Base-by-base conservation (phyloP, 441 rosid species). In the Eruca vesicaria region DNA sequence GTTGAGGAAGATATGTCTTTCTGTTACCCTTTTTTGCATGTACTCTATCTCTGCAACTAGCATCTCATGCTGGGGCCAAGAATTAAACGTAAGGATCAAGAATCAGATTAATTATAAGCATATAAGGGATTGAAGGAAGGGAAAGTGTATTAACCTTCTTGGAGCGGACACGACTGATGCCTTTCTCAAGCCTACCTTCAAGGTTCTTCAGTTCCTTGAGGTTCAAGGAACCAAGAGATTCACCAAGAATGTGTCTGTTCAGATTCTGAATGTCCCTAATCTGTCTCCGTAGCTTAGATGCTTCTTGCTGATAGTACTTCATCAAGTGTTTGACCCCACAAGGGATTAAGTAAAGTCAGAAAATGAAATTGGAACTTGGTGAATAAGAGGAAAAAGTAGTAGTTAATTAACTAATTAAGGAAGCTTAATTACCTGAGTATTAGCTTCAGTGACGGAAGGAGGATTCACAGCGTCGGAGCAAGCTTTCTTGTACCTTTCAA, bases 11-110 rank as follows among this genome's bases (percentile, higher is more conserved):
- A 20, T 53, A 76, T 58, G 36, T 1, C 18, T 7, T 45, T 48
- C n/a, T n/a, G n/a, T 32, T 86, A 91, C 97, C 89, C 93, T 82
- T 76, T 91, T 91, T 82, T 91, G 91, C 97, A 91, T 89, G 80
- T 82, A 86, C 76, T 87, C 97, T 15, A 91, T 87, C 81, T 89
- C 97, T 18, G 91, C 89, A 19, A 86, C 82, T 45, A 91, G 73
- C 87, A 85, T 77, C 79, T 91, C 93, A 48, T 87, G 86, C 91
- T 89, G 91, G 91, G 26, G 57, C 48, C 16, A 74, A 57, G 12
- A 50, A 35, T 3, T 31, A 74, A 74, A 59, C 3, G 15, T 10
- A 26, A 53, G 7, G 6, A 32, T 36, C 4, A 50, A 58, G 48
- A 53, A 62, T 62, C 70, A 72, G 78, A 38, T 21, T 6, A 59